A percentile compares a stretch with the other conserved stretches of the same genome.
phyloP scores from a whole-genome alignment of 2,329 filamentous ascomycete species.

The Colletotrichum cuscutae region DNA sequence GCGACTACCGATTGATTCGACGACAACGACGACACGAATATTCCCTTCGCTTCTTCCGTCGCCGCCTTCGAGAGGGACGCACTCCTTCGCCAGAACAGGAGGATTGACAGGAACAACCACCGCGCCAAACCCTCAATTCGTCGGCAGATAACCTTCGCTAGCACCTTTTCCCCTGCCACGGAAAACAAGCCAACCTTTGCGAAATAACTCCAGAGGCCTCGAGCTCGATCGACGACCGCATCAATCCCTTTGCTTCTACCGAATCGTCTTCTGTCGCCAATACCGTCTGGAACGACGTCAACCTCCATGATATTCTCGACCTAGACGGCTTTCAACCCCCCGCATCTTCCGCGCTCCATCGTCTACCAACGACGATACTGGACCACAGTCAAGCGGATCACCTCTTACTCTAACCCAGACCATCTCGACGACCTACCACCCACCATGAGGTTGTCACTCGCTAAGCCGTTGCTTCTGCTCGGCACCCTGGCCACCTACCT shows the following conservation, averaged over 20 bases:
- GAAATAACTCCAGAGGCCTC: background rate
- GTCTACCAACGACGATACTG: background rate
- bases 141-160: constrained; percentile 33
- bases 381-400: constrained; percentile 2
- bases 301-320: constrained; percentile 22
- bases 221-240: constrained; percentile 13
- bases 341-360: constrained; percentile 6
- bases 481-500: constrained; percentile 55
- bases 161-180: constrained; percentile 27
- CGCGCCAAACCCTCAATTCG: constrained; percentile 9
- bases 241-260: background rate
- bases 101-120: constrained; percentile 1
- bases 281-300: constrained; percentile 28
- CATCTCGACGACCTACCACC: constrained; percentile 22
- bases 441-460: constrained; percentile 59
- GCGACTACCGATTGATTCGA: constrained; percentile 4
- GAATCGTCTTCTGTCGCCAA: background rate
- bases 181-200: constrained; percentile 16
- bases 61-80: constrained; percentile 30
- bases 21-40: constrained; percentile 20
- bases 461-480: constrained; percentile 57
- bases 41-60: background rate
- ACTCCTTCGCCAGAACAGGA: background rate
- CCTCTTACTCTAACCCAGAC: background rate
- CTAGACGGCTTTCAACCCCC: constrained; percentile 21